Base-by-base conservation (phyloP, 139 green algal genomes). In the Ostreobium quekettii region DNA sequence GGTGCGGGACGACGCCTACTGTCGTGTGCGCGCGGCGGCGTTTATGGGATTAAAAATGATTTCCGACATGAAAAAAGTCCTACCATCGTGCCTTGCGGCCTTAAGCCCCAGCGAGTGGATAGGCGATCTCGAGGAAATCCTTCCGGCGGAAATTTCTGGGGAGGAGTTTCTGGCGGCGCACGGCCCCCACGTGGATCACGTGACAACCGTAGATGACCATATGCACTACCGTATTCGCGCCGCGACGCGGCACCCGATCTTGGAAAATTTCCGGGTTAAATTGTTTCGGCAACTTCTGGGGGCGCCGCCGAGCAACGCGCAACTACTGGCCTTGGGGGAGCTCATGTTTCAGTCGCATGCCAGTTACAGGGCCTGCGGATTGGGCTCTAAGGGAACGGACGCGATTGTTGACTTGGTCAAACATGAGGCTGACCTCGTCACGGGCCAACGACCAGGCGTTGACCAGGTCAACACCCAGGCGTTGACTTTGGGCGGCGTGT, bases 311-410 rank as follows among this genome's bases (percentile, higher is more conserved):
- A 53, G 66, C 37, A 60, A n/a, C 2, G 3, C 26, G 2, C 33
- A 56, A 30, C 24, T 36, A 6, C 36, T 28, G 24, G 31, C 2
- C 4, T 80, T 97, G 28, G 92, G 92, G 1, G 89, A 97, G 78
- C 78, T 97, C 8, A 97, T 97, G 92, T 82, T 83, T 7, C 83
- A 94, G 76, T 85, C 77, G 22, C 87, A 93, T 62, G 72, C 64
- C 47, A 80, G 75, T 67, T 97, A 96, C 78, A 73, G 60, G 8
- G 53, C 37, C 36, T 87, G 82, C 64, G 80, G 83, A 0, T 66
- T 96, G 37, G 89, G 86, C 1, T 87, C 74, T 36, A 48, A 78
- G 15, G 82, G 78, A 46, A 93, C 86, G 11, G 72, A 90, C 58
- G 46, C 74, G 7, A 53, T 96, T 2, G 87, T 97, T 6, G 68